Percentiles rank a stretch among this genome's conserved stretches.
These are phyloP conservation scores for Tolypocladium tropicale DNA, from an alignment of 2,329 filamentous ascomycete genomes.

Conservation along the genomic window DNA sequence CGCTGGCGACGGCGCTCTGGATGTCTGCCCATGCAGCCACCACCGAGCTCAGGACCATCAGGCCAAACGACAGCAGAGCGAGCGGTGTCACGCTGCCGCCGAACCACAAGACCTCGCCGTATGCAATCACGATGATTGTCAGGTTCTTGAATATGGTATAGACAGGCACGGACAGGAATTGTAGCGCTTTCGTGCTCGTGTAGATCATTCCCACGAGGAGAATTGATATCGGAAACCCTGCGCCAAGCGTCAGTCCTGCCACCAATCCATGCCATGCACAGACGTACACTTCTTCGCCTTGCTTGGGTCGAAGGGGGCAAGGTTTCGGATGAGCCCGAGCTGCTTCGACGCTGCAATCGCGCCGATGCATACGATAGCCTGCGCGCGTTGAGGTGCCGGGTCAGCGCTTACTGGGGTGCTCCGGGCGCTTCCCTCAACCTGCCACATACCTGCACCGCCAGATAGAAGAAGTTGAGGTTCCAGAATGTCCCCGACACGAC, in stretches of 20 bases:
- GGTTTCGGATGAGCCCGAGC: constrained; percentile 69
- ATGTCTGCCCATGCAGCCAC: constrained; percentile 98
- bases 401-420: background rate
- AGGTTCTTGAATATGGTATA: constrained; percentile 99
- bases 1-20: constrained; percentile 55
- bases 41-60: constrained; percentile 93
- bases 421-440: background rate
- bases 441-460: constrained; percentile 72
- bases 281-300: constrained; percentile 84
- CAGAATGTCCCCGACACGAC: constrained; percentile 83
- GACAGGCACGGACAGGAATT: constrained; percentile 93
- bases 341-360: constrained; percentile 79
- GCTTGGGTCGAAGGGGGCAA: constrained; percentile 70
- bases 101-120: constrained; percentile 97
- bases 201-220: constrained; percentile 99
- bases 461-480: constrained; percentile 94
- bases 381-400: background rate
- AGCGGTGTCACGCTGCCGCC: constrained; percentile 82
- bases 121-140: constrained; percentile 96
- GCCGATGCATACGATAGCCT: constrained; percentile 83
- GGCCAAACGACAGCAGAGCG: constrained; percentile 83
- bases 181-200: constrained; percentile 88
- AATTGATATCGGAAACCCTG: constrained; percentile 92
- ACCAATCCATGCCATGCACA: no score
- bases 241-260: background rate